Evolutionary conservation across 108 stramenopile species (phyloP), one percentile per base, ranked within the genome.

Genomic region (Fistulifera pelliculosa): DNA sequence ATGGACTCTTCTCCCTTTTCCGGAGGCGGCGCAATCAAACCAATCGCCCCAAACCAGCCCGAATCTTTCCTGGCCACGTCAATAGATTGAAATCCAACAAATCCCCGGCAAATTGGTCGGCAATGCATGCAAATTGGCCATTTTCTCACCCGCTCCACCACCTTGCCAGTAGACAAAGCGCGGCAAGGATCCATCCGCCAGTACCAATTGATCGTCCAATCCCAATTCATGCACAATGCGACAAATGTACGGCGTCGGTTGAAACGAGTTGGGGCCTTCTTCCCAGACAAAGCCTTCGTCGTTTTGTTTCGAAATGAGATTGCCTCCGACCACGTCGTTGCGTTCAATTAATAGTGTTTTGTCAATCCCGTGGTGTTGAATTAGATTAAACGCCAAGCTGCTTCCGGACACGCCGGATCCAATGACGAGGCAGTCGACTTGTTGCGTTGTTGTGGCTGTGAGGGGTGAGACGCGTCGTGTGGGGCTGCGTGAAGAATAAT

Each of bases 221-320:
- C 90, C 92, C 25, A 98, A 64, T 50, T 98, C 97, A 52, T 92
- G 73, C 0, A 90, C 76, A 25, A 90, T 83, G 15, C 89, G 81
- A 21, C 95, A 70, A 41, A 96, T 93, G 56, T 77, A 74, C 7
- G 94, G 88, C 22, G 84, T 84, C 21, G 95, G 81, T 40, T 85
- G 87, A 72, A 93, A 98, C 12, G 82, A 81, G 66, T 96, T 96
- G 41, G 97, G 95, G 5, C 97, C 97, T 62, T 94, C 87, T 65
- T 98, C 95, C 87, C 88, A 98, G 8, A 94, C 43, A 64, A 96
- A 98, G 14, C 83, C 94, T 45, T 92, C 93, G 1, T 77, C 60
- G 22, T 75, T 79, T 16, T 48, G 52, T 23, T 76, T 65, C 22
- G 87, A 88, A 47, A 80, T 90, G 39, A 96, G 87, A 76, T 96